Conservation (phyloP, 441 rosid genomes). For the Gossypium schwendimanii region DNA sequence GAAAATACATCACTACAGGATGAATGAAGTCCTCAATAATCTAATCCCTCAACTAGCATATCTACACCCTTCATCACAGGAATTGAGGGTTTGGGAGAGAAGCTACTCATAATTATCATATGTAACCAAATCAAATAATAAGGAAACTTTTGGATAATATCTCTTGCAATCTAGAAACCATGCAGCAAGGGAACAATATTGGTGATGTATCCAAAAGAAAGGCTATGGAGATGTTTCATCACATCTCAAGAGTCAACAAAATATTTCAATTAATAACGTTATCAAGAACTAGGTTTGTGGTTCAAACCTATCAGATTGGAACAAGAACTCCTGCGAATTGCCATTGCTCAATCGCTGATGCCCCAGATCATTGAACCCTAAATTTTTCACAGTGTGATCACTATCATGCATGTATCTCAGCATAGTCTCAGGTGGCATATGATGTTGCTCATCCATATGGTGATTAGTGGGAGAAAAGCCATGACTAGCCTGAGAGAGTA, state of each 20-base stretch:
- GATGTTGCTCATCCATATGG: conserved; percentile 26
- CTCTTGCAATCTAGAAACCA: not conserved
- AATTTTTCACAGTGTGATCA: conserved; percentile 17
- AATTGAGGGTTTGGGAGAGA: not conserved
- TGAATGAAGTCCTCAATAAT: not conserved
- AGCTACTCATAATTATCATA: not conserved
- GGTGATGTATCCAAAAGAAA: not conserved
- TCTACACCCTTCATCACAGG: not conserved
- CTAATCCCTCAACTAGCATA: not conserved
- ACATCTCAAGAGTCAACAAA: conserved; percentile 3
- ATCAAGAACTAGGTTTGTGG: not conserved
- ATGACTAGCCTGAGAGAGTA: conserved; percentile 27
- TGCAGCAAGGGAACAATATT: not conserved
- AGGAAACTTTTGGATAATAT: not conserved
- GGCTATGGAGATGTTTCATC: not conserved
- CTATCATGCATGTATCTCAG: conserved; percentile 21
- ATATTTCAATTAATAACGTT: not conserved
- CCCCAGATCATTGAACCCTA: conserved; percentile 20
- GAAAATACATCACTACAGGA: not conserved
- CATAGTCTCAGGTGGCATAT: conserved; percentile 24
- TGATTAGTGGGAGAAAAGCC: conserved; percentile 24
- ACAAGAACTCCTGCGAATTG: conserved; percentile 31
- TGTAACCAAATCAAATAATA: not conserved
- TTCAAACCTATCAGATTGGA: conserved; percentile 37
- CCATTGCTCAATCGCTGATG: conserved; percentile 23